These are phyloP conservation scores for Alisma plantagoaquatica DNA, from an alignment of 106 monocot genomes.

Conservation along the genomic window DNA sequence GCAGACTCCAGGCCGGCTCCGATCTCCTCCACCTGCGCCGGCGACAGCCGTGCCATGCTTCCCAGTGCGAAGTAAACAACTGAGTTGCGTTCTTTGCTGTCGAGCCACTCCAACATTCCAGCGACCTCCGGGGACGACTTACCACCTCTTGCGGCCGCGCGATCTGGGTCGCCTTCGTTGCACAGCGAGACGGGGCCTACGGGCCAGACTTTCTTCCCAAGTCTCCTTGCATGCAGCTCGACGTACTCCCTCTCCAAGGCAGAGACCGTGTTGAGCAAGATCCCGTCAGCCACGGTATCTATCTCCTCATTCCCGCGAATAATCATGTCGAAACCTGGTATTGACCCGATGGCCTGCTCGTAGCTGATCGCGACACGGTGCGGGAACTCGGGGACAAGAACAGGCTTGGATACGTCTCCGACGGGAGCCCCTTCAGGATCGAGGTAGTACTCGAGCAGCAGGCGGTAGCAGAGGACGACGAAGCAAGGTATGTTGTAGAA, in stretches of 20 bases:
- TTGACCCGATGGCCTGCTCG: slow-evolving; percentile 2
- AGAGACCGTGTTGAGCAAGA: slow-evolving; percentile 13
- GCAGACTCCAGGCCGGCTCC: slow-evolving; percentile 17
- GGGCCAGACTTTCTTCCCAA: background rate
- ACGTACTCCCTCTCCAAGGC: slow-evolving; percentile 18
- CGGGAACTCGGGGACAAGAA: slow-evolving; percentile 8
- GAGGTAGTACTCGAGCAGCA: slow-evolving; percentile 1
- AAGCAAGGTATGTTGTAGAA: too few relatives aligned
- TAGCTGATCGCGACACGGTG: background rate
- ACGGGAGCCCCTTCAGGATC: background rate
- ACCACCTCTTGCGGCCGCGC: background rate
- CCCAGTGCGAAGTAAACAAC: slow-evolving; percentile 46
- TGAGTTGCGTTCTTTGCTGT: slow-evolving; percentile 13
- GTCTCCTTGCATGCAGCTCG: background rate
- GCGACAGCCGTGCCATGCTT: slow-evolving; percentile 22
- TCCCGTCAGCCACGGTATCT: slow-evolving; percentile 7
- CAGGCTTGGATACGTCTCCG: background rate
- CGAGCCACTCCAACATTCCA: slow-evolving; percentile 17
- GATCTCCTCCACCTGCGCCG: slow-evolving; percentile 27
- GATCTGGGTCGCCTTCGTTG: background rate
- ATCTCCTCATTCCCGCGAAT: background rate
- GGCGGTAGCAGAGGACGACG: slow-evolving; percentile 20
- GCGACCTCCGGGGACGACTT: too few relatives aligned
- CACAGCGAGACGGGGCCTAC: slow-evolving; percentile 13
- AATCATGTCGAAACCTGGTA: background rate